Evolutionary conservation across 306 rosid genomes (phyloP), one percentile per base, ranked within the genome.

Genomic region (Alnus rubra): DNA sequence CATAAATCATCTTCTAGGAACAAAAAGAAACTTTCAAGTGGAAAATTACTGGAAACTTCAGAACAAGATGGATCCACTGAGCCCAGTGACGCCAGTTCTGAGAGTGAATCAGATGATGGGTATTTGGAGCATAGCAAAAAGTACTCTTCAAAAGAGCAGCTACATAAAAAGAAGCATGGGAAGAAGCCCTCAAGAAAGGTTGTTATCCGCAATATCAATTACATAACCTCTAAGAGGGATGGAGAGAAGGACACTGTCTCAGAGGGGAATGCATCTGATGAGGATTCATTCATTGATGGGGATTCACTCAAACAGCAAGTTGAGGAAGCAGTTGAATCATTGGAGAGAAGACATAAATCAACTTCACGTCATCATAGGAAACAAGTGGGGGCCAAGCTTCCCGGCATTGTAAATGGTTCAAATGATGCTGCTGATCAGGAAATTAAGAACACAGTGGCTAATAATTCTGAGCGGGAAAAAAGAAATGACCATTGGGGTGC

Each of bases 161-260:
- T 28, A 56, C 79, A 55, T 67, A 88, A 73, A 85, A 91, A 84
- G 87, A 91, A 83, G 85, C 88, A 86, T 10, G 88, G 93, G 71
- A 91, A 84, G 87, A 93, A 89, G 85, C 84, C 96, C 80, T 89
- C 97, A 1, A 87, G 99, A 86, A 91, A 87, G 82, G 99, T 96
- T 53, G 97, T 93, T 62, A 96, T 96, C 68, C 99, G 98, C 52
- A 96, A 96, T 84, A 96, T 96, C 74, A 96, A 96, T 79, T 96
- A 96, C 84, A 96, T 96, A 78, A 91, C 96, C 75, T 91, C 98
- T 44, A 92, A 88, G 56, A 86, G 88, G 81, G 93, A 94, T 75
- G 97, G 90, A 63, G 97, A 87, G 72, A 86, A 80, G 74, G 92
- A 88, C 73, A 87, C 89, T 78, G 28, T 7, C 80, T 87, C 98